Evolutionary conservation across 371 early-diverging fungal genomes (phyloP), one percentile per base, ranked within the genome.

Genomic region (Circinella umbellata): DNA sequence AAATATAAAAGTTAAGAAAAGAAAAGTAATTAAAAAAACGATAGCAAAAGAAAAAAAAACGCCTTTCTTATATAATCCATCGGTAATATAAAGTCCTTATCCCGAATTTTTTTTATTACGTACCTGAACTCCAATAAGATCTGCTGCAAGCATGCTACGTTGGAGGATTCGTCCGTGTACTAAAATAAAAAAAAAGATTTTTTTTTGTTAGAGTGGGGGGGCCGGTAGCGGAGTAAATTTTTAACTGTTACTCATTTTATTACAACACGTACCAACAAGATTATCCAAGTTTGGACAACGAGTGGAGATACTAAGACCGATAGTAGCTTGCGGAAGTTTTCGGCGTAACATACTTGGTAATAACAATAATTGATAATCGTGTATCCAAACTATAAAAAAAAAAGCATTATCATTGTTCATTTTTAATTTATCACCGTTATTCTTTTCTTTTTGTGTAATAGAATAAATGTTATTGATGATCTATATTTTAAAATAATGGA

Each of bases 351-450:
- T 88, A 60, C 88, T 87, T 18, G 99, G 99, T 9, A 99, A 87
- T 49, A 98, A 82, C 90, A 99, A 91, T 65, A 99, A 80, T 75
- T 98, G 99, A 77, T 99, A 99, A 85, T 99, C 99, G 76, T 99
- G 96, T 60, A 99, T 88, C 98, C 98, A 99, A 47, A 99, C 92
- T 90, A 48, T 4, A 47, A 15, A 42, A 59, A 27, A 14, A 49
- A 87, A 68, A 70, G 20, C 54, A 53, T 53, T 6, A 15, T 53
- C 38, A 46, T 13, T 59, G 18, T 42, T 11, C 2, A 27, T 27
- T 27, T 27, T 27, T 27, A 27, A 27, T 27, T 27, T 27, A 27
- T 27, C 27, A 27, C 0, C 27, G 27, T 27, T 27, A 2, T 27
- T 42, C 42, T 42, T 11, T 11, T 42, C 42, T 42, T 42, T 42